phyloP scores from a whole-genome alignment of 164 flowering plant genomes.

The Tinospora cordifolia region DNA sequence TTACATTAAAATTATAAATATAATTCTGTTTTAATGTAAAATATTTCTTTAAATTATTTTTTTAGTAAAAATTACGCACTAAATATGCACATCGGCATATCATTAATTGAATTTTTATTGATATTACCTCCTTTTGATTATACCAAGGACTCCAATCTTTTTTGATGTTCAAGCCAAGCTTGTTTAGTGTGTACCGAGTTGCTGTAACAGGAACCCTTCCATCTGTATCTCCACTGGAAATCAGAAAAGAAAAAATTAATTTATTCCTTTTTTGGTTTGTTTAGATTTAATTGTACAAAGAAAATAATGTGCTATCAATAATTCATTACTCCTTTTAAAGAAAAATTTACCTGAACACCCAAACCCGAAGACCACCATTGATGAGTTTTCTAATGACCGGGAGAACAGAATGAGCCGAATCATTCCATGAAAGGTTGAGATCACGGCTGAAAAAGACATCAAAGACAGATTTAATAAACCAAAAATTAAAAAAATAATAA shows the following conservation, averaged over 20 bases:
- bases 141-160: slow-evolving; percentile 74
- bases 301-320: too few relatives aligned
- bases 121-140: slow-evolving; percentile 37
- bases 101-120: too few relatives aligned
- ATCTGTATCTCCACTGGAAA: slow-evolving; percentile 61
- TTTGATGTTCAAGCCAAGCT: slow-evolving; percentile 41
- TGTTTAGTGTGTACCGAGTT: slow-evolving; percentile 43
- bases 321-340: not conserved
- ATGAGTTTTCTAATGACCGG: slow-evolving; percentile 46
- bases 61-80: too few relatives aligned
- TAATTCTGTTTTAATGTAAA: too few relatives aligned
- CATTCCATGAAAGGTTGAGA: slow-evolving; percentile 24
- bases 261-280: too few relatives aligned
- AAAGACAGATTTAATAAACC: not conserved
- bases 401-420: slow-evolving; percentile 41
- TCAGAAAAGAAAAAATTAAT: not conserved
- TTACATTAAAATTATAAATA: too few relatives aligned
- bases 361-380: slow-evolving; percentile 36
- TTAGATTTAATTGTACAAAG: too few relatives aligned
- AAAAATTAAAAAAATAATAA: not conserved
- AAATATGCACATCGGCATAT: too few relatives aligned
- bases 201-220: slow-evolving; percentile 74
- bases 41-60: too few relatives aligned
- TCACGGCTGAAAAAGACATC: not conserved
- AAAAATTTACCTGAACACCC: slow-evolving; percentile 52